Conservation (phyloP, 768 basidiomycete species). For the Agaricus blazei region DNA sequence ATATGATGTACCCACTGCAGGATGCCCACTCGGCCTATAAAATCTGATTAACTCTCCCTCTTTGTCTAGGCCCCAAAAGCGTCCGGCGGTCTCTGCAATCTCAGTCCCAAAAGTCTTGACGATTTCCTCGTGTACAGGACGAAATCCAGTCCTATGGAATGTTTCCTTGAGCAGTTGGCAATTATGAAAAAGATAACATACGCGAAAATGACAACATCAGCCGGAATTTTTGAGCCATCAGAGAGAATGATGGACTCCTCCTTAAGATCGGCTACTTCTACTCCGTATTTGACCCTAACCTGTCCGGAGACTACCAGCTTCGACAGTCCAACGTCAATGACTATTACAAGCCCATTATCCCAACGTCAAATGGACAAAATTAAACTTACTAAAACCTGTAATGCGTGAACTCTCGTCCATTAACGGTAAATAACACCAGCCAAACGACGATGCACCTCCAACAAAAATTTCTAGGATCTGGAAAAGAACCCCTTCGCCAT, state of each 20-base stretch:
- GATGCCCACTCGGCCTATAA: constrained; percentile 37
- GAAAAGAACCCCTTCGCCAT: too few species aligned
- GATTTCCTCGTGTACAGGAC: constrained; percentile 22
- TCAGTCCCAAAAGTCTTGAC: constrained; percentile 29
- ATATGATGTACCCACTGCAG: constrained; percentile 27
- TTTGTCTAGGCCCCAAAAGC: constrained; percentile 33
- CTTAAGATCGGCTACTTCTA: constrained; percentile 33
- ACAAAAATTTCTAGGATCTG: too few species aligned
- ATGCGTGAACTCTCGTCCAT: neutral
- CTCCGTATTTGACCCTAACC: constrained; percentile 54
- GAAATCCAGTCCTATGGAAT: too few species aligned
- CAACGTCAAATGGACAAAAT: too few species aligned
- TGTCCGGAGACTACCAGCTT: constrained; percentile 48
- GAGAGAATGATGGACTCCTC: constrained; percentile 29
- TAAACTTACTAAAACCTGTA: constrained; percentile 3
- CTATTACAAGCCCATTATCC: constrained; percentile 9
- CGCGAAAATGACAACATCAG: constrained; percentile 45
- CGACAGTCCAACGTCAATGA: constrained; percentile 43
- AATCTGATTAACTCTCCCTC: constrained; percentile 33
- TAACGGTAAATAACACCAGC: too few species aligned
- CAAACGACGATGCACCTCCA: too few species aligned
- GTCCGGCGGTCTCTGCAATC: constrained; percentile 23
- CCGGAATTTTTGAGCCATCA: constrained; percentile 32
- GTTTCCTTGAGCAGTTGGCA: too few species aligned
- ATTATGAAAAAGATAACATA: constrained; percentile 5